Percentiles rank a stretch among this genome's conserved stretches.
Conservation (phyloP, 768 basidiomycete species). For the Rhodotorula paludigena region DNA sequence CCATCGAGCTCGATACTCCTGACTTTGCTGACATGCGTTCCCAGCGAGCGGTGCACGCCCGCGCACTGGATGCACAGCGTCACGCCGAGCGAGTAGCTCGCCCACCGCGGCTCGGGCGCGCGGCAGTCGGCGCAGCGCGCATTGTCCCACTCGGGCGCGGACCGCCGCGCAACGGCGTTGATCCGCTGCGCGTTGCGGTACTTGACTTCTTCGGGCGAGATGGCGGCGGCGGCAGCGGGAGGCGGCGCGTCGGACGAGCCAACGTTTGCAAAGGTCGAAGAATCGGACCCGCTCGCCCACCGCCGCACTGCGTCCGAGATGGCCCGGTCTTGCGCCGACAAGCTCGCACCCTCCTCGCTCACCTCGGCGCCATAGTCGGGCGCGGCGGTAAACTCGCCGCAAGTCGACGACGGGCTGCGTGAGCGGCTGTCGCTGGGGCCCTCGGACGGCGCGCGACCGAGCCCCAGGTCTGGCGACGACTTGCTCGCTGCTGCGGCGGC, state of each 20-base stretch:
- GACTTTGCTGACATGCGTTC: constrained; percentile 36
- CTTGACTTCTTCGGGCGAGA: background rate
- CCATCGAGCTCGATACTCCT: constrained; percentile 32
- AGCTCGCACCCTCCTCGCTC: background rate
- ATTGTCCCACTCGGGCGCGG: constrained; percentile 14
- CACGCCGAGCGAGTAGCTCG: constrained; percentile 36
- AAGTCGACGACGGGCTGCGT: background rate
- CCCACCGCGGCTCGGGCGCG: constrained; percentile 11
- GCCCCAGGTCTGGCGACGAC: constrained; percentile 6
- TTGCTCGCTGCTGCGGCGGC: background rate
- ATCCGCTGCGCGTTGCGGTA: constrained; percentile 22
- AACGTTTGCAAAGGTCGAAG: no score
- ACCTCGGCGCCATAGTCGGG: background rate
- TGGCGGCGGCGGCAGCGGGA: background rate
- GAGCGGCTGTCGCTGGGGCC: no score
- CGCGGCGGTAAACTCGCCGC: background rate
- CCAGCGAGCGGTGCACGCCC: constrained; percentile 34
- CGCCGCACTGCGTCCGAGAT: constrained; percentile 18
- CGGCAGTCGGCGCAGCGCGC: constrained; percentile 32
- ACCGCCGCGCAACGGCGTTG: constrained; percentile 2
- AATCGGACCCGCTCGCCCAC: no score
- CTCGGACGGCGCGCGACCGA: constrained; percentile 2
- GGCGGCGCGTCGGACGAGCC: background rate
- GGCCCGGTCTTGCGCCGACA: constrained; percentile 19
- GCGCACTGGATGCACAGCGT: constrained; percentile 32